phyloP scores from a whole-genome alignment of 129 eudicot genomes.

The Ambrosia artemisiifolia region DNA sequence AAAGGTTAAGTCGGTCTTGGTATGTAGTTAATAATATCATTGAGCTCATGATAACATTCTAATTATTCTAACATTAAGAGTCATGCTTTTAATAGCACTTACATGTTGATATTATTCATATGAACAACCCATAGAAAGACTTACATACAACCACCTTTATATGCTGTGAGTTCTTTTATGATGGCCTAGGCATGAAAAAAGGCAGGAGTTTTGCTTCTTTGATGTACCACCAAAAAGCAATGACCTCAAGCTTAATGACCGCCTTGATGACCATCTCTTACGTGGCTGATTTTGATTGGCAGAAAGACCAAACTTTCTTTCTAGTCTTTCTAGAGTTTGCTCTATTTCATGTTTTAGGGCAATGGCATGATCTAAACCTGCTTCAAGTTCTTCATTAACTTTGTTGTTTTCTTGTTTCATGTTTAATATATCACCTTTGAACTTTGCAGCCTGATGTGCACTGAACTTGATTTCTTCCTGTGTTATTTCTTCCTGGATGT shows the following conservation, averaged over 20 bases:
- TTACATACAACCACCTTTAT: constrained; percentile 25
- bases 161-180: constrained; percentile 22
- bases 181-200: constrained; percentile 54
- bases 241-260: constrained; percentile 46
- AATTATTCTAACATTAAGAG: neutral
- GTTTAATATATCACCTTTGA: constrained; percentile 76
- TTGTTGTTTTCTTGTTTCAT: constrained; percentile 90
- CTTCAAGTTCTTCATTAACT: constrained; percentile 70
- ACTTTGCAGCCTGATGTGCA: constrained; percentile 76
- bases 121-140: neutral
- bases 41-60: too few relatives aligned
- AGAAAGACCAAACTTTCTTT: constrained; percentile 46
- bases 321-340: constrained; percentile 51
- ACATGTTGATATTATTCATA: constrained; percentile 6
- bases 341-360: constrained; percentile 50
- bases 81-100: neutral
- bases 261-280: constrained; percentile 24
- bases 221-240: constrained; percentile 67
- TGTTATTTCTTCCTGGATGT: constrained; percentile 56
- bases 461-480: constrained; percentile 54
- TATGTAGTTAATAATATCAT: too few relatives aligned
- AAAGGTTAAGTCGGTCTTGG: neutral
- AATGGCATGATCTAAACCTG: constrained; percentile 55
- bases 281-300: constrained; percentile 30
- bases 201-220: constrained; percentile 62